Base-by-base conservation (phyloP, 345 rosid genomes). In the Acer negundo region DNA sequence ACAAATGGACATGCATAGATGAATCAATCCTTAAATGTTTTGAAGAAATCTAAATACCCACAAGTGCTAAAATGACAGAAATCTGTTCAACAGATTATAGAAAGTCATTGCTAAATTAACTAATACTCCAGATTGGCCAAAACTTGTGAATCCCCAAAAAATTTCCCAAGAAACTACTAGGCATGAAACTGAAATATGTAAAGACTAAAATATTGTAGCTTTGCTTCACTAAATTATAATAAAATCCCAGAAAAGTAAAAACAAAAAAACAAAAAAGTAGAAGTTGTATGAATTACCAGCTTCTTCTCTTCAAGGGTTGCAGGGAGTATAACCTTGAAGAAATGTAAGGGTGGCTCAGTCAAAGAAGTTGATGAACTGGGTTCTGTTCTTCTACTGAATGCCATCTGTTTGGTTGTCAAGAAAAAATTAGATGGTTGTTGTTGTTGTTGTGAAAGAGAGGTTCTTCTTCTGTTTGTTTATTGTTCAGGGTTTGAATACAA, bases 251-350 rank as follows among this genome's bases (percentile, higher is more conserved):
- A 44, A 68, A 78, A 16, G 38, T 6, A 35, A 22, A 8, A 70
- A 5, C 12, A 42, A 46, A 47, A 42, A 28, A 70, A 11, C 7
- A 42, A 46, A 47, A 42, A 8, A 9, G 46, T 22, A 47, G 23
- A 28, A 70, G 9, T 44, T 49, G 47, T 13, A 49, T 49, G 55
- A 15, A 49, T 12, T 13, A 71, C 75, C 51, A 35, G 46, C 51
- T 56, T 56, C 44, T 72, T 72, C 6, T 28, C 64, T 35, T 72
- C 19, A 20, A 72, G 40, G 51, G 66, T 72, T 17, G 53, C 13
- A 46, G 47, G n/a, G n/a, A 35, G 28, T 20, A 72, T 72, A 20
- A 72, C 28, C 20, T 72, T 11, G 12, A 72, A 20, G 51, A 72
- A 72, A 58, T 58, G 66, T 35, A 53, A 7, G 20, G 63, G 19